Base-by-base conservation (phyloP, 1,284 basidiomycete species). In the Rhodotorula sp. region DNA sequence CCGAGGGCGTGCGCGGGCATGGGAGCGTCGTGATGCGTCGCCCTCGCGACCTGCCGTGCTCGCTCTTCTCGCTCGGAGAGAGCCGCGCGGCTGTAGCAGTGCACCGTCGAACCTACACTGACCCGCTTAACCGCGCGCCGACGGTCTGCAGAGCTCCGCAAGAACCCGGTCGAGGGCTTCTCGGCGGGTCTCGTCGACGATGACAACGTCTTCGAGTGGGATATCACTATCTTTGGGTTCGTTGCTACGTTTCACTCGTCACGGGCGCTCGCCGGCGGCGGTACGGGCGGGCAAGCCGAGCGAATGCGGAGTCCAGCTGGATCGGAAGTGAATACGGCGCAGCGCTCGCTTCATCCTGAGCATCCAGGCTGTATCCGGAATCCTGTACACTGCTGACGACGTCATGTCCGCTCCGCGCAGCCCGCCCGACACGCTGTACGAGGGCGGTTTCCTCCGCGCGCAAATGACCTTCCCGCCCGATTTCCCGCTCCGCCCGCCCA, bases 131-230 rank as follows among this genome's bases (percentile, higher is more conserved):
- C 13, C 14, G 16, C 27, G 12, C 54, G 25, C n/a, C 9, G 34
- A 34, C 34, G 34, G 34, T 34, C 34, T 34, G 25, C 70, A 77
- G 75, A 74, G 34, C 67, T 77, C 34, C 60, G 66, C 41, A 77
- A 77, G 66, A 87, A 86, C 68, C 94, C 94, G 5, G 91, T 95
- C 7, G 91, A 95, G 79, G 94, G 94, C 12, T 97, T 97, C 84
- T 94, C 91, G 57, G 94, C 93, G 81, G 94, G 95, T 49, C 88
- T 97, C 66, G 92, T 94, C 54, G 92, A 96, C 80, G 94, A 97
- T 74, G 87, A 89, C 82, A 94, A 97, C 83, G 84, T 97, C 21
- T 91, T 90, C 68, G 93, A 96, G 84, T 97, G 93, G 64, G 60
- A 74, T 63, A 67, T 77, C 34, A 78, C 78, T 27, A 77, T 79